phyloP scores from a whole-genome alignment of 225 moss, liverwort and hornwort species.

The Sphagnum contortum region DNA sequence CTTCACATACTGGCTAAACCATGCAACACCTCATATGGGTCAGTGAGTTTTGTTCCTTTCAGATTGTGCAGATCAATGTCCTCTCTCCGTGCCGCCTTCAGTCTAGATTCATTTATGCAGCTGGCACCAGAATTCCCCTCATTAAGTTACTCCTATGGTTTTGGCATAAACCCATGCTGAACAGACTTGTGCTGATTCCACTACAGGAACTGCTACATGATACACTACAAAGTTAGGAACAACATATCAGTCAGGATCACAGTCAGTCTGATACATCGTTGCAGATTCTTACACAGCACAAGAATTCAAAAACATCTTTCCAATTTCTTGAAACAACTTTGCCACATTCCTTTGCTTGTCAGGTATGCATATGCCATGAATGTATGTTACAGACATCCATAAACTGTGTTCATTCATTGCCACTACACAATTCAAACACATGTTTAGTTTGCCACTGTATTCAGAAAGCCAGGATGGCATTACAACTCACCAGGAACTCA shows the following conservation, averaged over 20 bases:
- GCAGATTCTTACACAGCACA: too few relatives aligned
- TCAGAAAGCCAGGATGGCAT: conserved; percentile 6
- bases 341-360: neutral
- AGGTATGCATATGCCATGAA: neutral
- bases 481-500: conserved; percentile 36
- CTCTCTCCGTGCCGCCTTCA: neutral
- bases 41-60: neutral
- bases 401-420: conserved; percentile 9
- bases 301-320: neutral
- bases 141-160: too few relatives aligned
- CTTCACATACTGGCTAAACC: conserved; percentile 23
- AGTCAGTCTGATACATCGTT: too few relatives aligned
- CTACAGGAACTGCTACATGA: too few relatives aligned
- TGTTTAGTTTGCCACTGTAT: neutral
- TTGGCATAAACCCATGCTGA: too few relatives aligned
- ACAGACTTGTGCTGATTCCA: too few relatives aligned
- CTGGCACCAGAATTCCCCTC: too few relatives aligned
- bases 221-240: too few relatives aligned
- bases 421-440: conserved; percentile 5
- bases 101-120: too few relatives aligned
- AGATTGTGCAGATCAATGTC: neutral
- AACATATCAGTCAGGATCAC: too few relatives aligned
- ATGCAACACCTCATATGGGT: conserved; percentile 4
- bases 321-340: neutral
- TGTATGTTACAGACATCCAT: neutral